A percentile compares a stretch with the other conserved stretches of the same genome.
These are phyloP conservation scores for Penicillium occitanis DNA, from an alignment of 2,329 filamentous ascomycete genomes.

Conservation along the genomic window DNA sequence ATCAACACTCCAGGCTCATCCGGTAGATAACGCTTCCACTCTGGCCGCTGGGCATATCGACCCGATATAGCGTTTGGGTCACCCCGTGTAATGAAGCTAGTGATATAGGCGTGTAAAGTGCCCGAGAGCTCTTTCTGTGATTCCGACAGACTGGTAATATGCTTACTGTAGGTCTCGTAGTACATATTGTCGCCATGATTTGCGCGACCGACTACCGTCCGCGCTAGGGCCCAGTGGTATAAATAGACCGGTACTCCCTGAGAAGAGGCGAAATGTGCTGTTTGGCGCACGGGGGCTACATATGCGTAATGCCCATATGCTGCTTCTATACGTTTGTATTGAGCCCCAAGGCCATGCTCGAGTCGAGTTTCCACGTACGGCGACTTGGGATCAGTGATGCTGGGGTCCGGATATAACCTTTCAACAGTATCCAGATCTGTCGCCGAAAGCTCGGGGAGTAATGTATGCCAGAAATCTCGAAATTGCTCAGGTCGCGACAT, in stretches of 20 bases:
- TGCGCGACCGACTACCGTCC: conserved; percentile 46
- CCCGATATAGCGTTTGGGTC: conserved; percentile 45
- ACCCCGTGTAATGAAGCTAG: conserved; percentile 50
- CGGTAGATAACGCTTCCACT: conserved; percentile 39
- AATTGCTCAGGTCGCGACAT: conserved; percentile 55
- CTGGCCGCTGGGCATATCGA: conserved; percentile 31
- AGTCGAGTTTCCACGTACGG: neutral
- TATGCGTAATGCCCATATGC: conserved; percentile 54
- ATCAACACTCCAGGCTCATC: conserved; percentile 42
- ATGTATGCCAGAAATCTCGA: conserved; percentile 58
- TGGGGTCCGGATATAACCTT: conserved; percentile 63
- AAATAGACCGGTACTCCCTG: conserved; percentile 47
- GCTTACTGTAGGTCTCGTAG: conserved; percentile 48
- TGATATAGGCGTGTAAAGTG: conserved; percentile 49
- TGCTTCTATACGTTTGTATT: conserved; percentile 55
- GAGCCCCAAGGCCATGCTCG: conserved; percentile 42
- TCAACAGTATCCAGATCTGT: conserved; percentile 57
- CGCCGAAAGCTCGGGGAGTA: conserved; percentile 59
- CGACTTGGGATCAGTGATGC: neutral
- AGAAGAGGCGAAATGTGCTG: conserved; percentile 40
- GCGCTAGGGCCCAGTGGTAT: conserved; percentile 56
- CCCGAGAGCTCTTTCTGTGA: conserved; percentile 47
- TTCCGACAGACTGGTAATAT: conserved; percentile 36
- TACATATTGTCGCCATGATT: conserved; percentile 52
- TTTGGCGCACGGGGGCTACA: conserved; percentile 51